Conservation (phyloP, 2,329 filamentous ascomycete species). For the Aspergillus piperis region DNA sequence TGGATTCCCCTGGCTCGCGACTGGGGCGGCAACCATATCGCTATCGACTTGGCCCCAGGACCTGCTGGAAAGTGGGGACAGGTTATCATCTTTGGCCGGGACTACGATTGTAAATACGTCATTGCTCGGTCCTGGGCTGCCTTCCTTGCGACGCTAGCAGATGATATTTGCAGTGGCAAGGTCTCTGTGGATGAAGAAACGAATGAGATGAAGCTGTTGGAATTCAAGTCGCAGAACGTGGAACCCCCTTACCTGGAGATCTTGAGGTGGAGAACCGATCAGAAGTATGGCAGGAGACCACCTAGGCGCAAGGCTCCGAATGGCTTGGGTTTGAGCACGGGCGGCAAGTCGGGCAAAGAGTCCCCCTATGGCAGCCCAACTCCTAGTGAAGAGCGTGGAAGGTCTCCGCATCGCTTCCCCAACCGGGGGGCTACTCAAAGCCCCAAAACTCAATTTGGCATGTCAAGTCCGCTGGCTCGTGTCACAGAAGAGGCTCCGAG, state of each 20-base stretch:
- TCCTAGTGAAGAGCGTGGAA: conserved; percentile 49
- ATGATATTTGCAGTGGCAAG: conserved; percentile 87
- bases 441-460: conserved; percentile 45
- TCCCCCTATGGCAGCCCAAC: conserved; percentile 56
- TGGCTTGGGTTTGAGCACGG: conserved; percentile 56
- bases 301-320: conserved; percentile 52
- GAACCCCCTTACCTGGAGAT: conserved; percentile 95
- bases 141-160: conserved; percentile 82
- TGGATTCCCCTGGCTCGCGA: conserved; percentile 97
- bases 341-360: conserved; percentile 49
- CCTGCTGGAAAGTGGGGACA: conserved; percentile 92
- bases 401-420: conserved; percentile 52
- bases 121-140: conserved; percentile 88
- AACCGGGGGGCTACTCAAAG: conserved; percentile 45
- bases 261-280: conserved; percentile 89
- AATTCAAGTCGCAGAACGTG: conserved; percentile 85
- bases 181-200: conserved; percentile 91
- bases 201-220: conserved; percentile 84
- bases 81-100: conserved; percentile 91
- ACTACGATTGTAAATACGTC: conserved; percentile 98
- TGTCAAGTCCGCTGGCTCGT: conserved; percentile 50
- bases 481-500: conserved; percentile 49
- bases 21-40: conserved; percentile 98
- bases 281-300: conserved; percentile 75
- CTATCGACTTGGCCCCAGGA: conserved; percentile 87